Evolutionary conservation across 73 alveolate species (phyloP).

Genomic region (Effrenium voratum): DNA sequence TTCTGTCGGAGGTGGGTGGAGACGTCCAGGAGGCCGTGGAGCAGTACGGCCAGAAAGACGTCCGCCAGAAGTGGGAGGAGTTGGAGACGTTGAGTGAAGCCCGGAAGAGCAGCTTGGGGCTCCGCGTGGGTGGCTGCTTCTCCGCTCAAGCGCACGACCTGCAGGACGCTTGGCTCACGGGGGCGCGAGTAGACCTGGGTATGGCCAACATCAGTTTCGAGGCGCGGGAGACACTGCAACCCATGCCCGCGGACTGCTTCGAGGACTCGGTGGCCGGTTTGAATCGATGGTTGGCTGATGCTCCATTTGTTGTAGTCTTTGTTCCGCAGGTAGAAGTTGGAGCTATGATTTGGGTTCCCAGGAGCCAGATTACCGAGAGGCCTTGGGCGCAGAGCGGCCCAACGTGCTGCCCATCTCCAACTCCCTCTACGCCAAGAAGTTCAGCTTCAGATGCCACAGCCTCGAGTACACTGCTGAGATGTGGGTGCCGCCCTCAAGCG

Average conservation of each 20-base stretch:
- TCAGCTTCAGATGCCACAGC: conserved; percentile 60
- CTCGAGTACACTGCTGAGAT: conserved; percentile 63
- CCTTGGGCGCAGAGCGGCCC: conserved; percentile 73
- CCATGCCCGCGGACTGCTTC: conserved; percentile 83
- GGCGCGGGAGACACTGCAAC: conserved; percentile 75
- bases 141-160: conserved; percentile 1
- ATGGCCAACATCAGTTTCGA: conserved; percentile 71
- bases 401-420: conserved; percentile 69
- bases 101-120: conserved; percentile 51
- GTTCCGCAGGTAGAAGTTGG: no score
- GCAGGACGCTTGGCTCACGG: conserved; percentile 48
- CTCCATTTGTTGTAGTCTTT: background rate
- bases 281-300: background rate
- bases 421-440: conserved; percentile 5
- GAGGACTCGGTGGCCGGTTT: background rate
- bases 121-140: conserved; percentile 74
- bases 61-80: conserved; percentile 85
- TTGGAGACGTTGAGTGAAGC: conserved; percentile 48
- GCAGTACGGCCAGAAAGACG: conserved; percentile 9
- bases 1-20: conserved; percentile 84
- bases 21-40: conserved; percentile 52
- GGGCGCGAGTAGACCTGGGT: conserved; percentile 72
- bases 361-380: conserved; percentile 44
- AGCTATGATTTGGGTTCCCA: background rate
- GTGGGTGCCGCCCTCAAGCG: conserved; percentile 24